A percentile compares a stretch with the other conserved stretches of the same genome.
Conservation (phyloP, 148 eudicot species). For the Nepenthes gracilis region DNA sequence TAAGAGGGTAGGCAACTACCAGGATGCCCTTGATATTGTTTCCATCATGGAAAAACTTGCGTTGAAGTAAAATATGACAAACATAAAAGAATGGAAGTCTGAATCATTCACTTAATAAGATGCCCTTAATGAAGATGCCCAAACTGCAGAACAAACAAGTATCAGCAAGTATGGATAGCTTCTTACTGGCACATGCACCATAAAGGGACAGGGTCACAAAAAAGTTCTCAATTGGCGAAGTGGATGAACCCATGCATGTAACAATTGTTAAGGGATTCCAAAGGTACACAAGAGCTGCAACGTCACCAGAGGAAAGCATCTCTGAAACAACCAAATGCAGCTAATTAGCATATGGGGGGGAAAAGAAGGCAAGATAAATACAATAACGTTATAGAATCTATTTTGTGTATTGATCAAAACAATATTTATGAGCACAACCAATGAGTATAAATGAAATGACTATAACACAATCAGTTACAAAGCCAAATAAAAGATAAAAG, state of each 20-base stretch:
- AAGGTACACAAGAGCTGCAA: constrained; percentile 81
- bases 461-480: too few relatives aligned
- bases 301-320: constrained; percentile 55
- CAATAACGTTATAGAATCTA: neutral
- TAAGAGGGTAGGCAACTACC: too few relatives aligned
- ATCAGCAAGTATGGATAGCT: constrained; percentile 5
- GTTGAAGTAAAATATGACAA: neutral
- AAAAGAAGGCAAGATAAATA: neutral
- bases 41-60: neutral
- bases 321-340: constrained; percentile 26
- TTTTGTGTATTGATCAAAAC: neutral
- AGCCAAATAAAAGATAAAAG: too few relatives aligned
- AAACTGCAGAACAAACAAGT: neutral
- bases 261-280: constrained; percentile 94
- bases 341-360: constrained; percentile 11
- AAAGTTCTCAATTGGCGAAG: constrained; percentile 77
- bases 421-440: neutral
- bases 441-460: too few relatives aligned
- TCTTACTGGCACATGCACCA: constrained; percentile 86
- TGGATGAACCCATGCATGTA: constrained; percentile 74
- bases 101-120: neutral
- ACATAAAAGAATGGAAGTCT: neutral
- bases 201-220: constrained; percentile 64
- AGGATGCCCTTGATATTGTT: too few relatives aligned
- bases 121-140: neutral